Base-by-base conservation (phyloP, 257 asterid species). In the Leonotis leonurus region DNA sequence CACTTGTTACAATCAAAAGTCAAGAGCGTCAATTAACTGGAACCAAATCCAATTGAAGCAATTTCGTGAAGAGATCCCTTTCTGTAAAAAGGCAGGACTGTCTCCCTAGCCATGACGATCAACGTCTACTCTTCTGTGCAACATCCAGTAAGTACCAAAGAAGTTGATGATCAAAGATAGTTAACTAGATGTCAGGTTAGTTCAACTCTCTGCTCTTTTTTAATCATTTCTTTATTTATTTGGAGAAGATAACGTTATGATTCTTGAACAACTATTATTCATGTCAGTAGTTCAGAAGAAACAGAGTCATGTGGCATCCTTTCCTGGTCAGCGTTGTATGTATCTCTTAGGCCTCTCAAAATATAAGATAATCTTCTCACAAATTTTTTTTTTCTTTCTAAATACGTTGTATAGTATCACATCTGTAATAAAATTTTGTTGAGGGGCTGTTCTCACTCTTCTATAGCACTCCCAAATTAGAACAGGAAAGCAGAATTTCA, bases 1-100 rank as follows among this genome's bases (percentile, higher is more conserved):
- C 76, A 77, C 45, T 59, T 70, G 68, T 65, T 67, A 48, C 77
- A 69, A 5, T 67, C 85, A 39, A 36, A 56, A 56, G 70, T 67
- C 50, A 71, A 46, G 56, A 57, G 77, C 11, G 56, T 80, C 56
- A 69, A 77, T 57, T 80, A 66, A 77, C 46, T 39, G 51, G 22
- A 65, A 9, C 12, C 65, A 30, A 21, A 27, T 56, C 59, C 8
- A 49, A 22, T 25, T 21, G 12, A 14, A 26, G 62, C 27, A 46
- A 25, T 14, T 13, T 16, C 20, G 17, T 25, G 17, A 43, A 29
- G 24, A 33, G 20, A 30, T 32, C n/a, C n/a, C 11, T 29, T 54
- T 54, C 36, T 17, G 70, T 45, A 56, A 20, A 39, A 24, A n/a
- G 27, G 53, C 21, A 39, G 24, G 24, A 36, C 13, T 5, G 58